Conservation (phyloP, 2,329 filamentous ascomycete species). For the Paecilomyces sp. region DNA sequence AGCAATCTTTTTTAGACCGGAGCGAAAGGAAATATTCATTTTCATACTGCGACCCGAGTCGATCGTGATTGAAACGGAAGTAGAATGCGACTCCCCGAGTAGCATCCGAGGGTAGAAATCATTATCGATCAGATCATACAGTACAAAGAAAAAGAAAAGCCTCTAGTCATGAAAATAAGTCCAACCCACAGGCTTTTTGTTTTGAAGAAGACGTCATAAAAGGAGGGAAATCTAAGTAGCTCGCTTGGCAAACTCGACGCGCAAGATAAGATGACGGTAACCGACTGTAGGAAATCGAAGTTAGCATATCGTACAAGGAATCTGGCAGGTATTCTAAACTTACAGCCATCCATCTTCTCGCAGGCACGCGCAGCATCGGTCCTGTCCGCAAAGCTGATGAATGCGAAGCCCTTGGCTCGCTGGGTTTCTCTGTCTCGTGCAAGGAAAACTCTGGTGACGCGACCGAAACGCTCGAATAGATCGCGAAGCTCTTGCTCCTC, state of each 20-base stretch:
- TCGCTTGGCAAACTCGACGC: slow-evolving; percentile 47
- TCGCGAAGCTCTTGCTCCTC: slow-evolving; percentile 93
- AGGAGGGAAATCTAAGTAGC: slow-evolving; percentile 24
- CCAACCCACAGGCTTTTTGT: slow-evolving; percentile 21
- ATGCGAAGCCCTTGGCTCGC: slow-evolving; percentile 95
- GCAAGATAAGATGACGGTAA: slow-evolving; percentile 47
- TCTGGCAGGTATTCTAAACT: slow-evolving; percentile 21
- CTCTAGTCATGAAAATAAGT: slow-evolving; percentile 20
- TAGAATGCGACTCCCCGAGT: slow-evolving; percentile 19
- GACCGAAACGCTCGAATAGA: slow-evolving; percentile 96
- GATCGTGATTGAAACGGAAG: slow-evolving; percentile 18
- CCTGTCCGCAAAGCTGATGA: slow-evolving; percentile 93
- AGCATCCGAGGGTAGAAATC: slow-evolving; percentile 26
- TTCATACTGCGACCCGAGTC: background rate
- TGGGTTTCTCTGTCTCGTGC: slow-evolving; percentile 97
- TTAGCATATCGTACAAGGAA: slow-evolving; percentile 14
- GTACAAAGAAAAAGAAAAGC: slow-evolving; percentile 24
- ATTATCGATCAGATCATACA: slow-evolving; percentile 32
- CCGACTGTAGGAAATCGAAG: slow-evolving; percentile 30
- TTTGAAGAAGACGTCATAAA: slow-evolving; percentile 24
- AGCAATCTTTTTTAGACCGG: background rate
- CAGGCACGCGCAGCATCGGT: slow-evolving; percentile 85
- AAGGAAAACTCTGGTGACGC: slow-evolving; percentile 93
- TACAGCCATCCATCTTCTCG: slow-evolving; percentile 94
- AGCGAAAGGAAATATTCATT: background rate